Base-by-base conservation (phyloP, 345 rosid genomes). In the Stellera chamaejasme region DNA sequence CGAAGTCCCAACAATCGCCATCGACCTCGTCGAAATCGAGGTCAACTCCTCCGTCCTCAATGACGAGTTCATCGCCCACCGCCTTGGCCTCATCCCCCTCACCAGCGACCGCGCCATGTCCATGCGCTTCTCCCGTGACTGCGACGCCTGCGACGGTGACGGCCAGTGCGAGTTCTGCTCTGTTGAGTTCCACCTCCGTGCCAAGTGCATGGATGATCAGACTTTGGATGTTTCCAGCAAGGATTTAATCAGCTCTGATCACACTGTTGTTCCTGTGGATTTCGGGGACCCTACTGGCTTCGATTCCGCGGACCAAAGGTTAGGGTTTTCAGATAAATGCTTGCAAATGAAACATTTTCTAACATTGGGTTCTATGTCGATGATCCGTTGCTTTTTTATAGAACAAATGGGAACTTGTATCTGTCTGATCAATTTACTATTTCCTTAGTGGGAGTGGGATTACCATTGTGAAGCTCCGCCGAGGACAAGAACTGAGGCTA, bases 141-240 rank as follows among this genome's bases (percentile, higher is more conserved):
- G 97, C 54, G 97, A 89, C 64, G 93, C 96, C 47, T 93, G 96
- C 55, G 97, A 93, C 50, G 97, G 97, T 0, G 99, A 92, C 45
- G 97, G 95, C 16, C 96, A 93, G 79, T 92, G 96, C 62, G 99
- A 89, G 81, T 89, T 71, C 65, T 89, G 97, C 80, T 89, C 97
- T 28, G 97, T 88, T 32, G 99, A 93, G 89, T 84, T 93, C 59
- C 84, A 72, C 26, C 81, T 92, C 15, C 66, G 85, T 0, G 84
- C 95, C 48, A 90, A 85, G 59, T 89, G 97, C 65, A 68, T 83
- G 32, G 59, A 71, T 13, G 99, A 90, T 66, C 92, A 90, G 61
- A 93, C 99, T 56, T 82, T 87, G 2, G 97, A 90, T 66, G 95
- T 93, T 13, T 81, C 94, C 51, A 90, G 99, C 60, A 79, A 79